Base-by-base conservation (phyloP, 306 rosid genomes). In the Trifolium pratense region DNA sequence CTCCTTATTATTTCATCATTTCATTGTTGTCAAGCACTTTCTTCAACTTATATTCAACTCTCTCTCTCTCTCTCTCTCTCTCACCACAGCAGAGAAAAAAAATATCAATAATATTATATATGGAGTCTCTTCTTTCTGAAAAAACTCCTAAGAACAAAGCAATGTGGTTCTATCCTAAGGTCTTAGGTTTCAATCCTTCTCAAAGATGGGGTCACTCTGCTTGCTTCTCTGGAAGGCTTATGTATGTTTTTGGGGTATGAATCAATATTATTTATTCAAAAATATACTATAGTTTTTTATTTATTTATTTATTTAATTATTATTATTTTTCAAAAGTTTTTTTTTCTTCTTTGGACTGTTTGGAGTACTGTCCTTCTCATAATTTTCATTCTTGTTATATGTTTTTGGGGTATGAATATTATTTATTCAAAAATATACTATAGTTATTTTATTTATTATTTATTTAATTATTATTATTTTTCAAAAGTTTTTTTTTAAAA, bases 141-240 rank as follows among this genome's bases (percentile, higher is more conserved):
- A 72, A 88, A 80, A 72, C 78, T 53, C 66, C 79, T 1, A 88
- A 79, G 86, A 88, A 82, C 86, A 91, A 87, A 84, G 89, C 99
- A 94, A 94, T 91, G 97, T 94, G 99, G 99, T 84, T 91, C 68
- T 88, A 88, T 80, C 99, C 99, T 15, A 91, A 88, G 76, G 90
- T 86, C 56, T 62, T 86, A 88, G 91, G 96, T 46, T 90, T 81
- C 37, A 86, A 80, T 73, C 97, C 96, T 80, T 86, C 96, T 78
- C 96, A 91, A 74, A 82, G 99, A 94, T 94, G 99, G 99, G 99
- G 99, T 66, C 99, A 94, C 85, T 85, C 99, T 68, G 89, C 97
- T 83, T 91, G 96, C 67, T 86, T 66, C 76, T 84, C 88, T 66
- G 83, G 73, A 18, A 91, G 96, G 56, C 74, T 79, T 71, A 84